Percentiles rank a stretch among this genome's conserved stretches.
Evolutionary conservation across 2,329 filamentous ascomycete species (phyloP).

Genomic region (Fusarium austroafricanum): DNA sequence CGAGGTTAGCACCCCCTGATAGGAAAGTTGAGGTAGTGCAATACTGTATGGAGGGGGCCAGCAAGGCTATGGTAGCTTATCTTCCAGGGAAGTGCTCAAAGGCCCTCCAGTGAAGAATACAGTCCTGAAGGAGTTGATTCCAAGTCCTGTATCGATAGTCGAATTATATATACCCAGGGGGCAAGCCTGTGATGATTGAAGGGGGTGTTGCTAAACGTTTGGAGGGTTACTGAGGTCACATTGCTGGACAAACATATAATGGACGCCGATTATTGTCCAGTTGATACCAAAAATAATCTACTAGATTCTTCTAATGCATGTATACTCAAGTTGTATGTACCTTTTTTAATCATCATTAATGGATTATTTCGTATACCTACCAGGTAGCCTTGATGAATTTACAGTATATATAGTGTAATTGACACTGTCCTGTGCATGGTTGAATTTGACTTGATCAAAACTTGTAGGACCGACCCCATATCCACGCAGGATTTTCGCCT

Average conservation of each 20-base stretch:
- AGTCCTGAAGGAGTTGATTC: neutral
- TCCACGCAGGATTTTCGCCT: conserved; percentile 41
- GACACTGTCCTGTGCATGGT: conserved; percentile 38
- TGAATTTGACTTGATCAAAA: conserved; percentile 47
- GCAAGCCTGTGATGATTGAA: neutral
- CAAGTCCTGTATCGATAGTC: neutral
- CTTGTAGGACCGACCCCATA: conserved; percentile 43
- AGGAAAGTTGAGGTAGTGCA: conserved; percentile 80
- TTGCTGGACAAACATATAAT: neutral
- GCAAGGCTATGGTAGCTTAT: conserved; percentile 81
- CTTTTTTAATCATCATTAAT: neutral
- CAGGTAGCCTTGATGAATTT: neutral
- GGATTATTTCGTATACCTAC: neutral
- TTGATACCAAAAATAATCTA: neutral
- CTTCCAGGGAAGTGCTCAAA: conserved; percentile 55
- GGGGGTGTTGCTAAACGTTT: neutral
- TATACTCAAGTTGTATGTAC: neutral
- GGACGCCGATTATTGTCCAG: neutral
- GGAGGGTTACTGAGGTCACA: neutral
- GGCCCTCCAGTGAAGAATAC: conserved; percentile 13
- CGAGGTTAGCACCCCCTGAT: conserved; percentile 62
- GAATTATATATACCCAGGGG: neutral
- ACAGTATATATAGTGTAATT: neutral
- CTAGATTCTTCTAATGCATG: neutral
- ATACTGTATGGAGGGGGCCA: conserved; percentile 91